phyloP scores from a whole-genome alignment of 441 rosid genomes.

The Kokia cookei region DNA sequence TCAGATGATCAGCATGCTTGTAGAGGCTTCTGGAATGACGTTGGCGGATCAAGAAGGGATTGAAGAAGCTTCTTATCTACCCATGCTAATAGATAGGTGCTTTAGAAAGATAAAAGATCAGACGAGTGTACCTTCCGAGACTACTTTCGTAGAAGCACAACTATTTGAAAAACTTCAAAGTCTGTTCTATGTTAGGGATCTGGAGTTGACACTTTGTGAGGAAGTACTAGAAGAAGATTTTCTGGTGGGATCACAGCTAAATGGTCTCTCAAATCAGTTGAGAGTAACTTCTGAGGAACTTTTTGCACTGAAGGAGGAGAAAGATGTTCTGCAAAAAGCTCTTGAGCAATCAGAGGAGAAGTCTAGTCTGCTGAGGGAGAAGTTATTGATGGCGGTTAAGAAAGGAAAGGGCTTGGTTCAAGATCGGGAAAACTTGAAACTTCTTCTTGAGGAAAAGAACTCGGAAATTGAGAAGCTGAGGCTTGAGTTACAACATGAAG shows the following conservation, averaged over 20 bases:
- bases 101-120: slow-evolving; percentile 51
- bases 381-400: slow-evolving; percentile 89
- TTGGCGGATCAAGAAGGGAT: slow-evolving; percentile 27
- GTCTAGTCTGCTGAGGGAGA: slow-evolving; percentile 69
- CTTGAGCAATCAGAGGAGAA: slow-evolving; percentile 84
- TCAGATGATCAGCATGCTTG: slow-evolving; percentile 43
- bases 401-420: slow-evolving; percentile 94
- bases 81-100: slow-evolving; percentile 46
- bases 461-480: slow-evolving; percentile 60
- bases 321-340: slow-evolving; percentile 47
- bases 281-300: slow-evolving; percentile 36
- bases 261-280: slow-evolving; percentile 38
- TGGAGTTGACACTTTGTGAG: slow-evolving; percentile 58
- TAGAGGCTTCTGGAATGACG: slow-evolving; percentile 52
- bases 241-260: slow-evolving; percentile 37
- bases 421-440: slow-evolving; percentile 73
- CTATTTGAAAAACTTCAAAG: slow-evolving; percentile 53
- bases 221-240: slow-evolving; percentile 60
- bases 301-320: slow-evolving; percentile 51
- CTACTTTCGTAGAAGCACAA: slow-evolving; percentile 31
- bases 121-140: slow-evolving; percentile 22
- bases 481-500: slow-evolving; percentile 53
- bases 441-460: slow-evolving; percentile 59
- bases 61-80: slow-evolving; percentile 29
- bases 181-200: slow-evolving; percentile 59